These are phyloP conservation scores for Penicillium alfredii DNA, from an alignment of 495 filamentous ascomycete genomes.

Conservation along the genomic window DNA sequence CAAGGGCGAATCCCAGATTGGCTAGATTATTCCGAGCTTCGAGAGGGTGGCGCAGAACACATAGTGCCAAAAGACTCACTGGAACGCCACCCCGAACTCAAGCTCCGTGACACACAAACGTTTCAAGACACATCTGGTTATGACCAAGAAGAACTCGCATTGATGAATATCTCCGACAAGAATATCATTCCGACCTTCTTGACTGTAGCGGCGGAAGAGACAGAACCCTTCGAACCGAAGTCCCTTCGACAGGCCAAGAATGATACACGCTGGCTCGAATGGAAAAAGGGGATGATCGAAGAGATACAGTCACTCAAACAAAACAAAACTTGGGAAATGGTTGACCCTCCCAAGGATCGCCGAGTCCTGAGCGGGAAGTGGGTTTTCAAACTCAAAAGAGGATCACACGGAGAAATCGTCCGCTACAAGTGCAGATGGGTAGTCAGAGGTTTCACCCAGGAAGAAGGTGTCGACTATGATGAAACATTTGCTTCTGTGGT, in stretches of 20 bases:
- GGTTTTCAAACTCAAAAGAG: conserved; percentile 29
- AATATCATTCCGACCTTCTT: conserved; percentile 12
- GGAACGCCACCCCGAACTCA: conserved; percentile 15
- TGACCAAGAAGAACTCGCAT: conserved; percentile 9
- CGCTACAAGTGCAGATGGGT: conserved; percentile 27
- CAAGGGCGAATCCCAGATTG: conserved; percentile 9
- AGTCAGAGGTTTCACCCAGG: conserved; percentile 26
- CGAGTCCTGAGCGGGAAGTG: conserved; percentile 24
- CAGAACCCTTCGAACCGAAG: conserved; percentile 13
- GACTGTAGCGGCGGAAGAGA: conserved; percentile 11
- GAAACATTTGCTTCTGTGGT: conserved; percentile 39
- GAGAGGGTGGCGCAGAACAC: conserved; percentile 5
- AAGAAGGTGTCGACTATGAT: conserved; percentile 30
- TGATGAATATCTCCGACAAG: conserved; percentile 12
- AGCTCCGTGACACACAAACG: not conserved
- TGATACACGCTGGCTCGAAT: conserved; percentile 10
- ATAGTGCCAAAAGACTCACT: conserved; percentile 7
- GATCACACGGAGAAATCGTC: conserved; percentile 22
- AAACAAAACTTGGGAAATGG: conserved; percentile 26
- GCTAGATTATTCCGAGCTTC: conserved; percentile 9
- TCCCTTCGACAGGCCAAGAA: conserved; percentile 8
- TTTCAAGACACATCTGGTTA: conserved; percentile 2
- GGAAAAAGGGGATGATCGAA: conserved; percentile 14
- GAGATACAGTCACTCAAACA: conserved; percentile 20
- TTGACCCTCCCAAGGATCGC: conserved; percentile 16